Evolutionary conservation across 1,139 yeast genomes (phyloP), one percentile per base, ranked within the genome.

Genomic region (Spencermartinsiella ligniputridi): DNA sequence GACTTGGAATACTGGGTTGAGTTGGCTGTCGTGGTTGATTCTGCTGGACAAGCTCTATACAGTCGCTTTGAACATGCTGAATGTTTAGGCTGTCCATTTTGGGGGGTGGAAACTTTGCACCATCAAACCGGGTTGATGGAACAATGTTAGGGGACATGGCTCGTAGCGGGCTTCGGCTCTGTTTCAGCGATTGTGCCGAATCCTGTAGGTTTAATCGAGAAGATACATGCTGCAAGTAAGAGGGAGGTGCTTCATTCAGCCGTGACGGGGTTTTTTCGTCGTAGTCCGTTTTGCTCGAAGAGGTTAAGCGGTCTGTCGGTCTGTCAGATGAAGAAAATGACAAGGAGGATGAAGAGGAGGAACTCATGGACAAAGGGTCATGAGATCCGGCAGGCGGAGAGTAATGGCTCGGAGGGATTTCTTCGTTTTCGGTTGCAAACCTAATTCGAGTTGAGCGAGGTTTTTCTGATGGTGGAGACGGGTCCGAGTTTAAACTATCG

Each of bases 391-490:
- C 5, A 15, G 15, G 32, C 32, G 15, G 32, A 15, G 32, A n/a
- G 15, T 9, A 27, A 11, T 11, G 6, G 25, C 32, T 27, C 6
- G 41, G 46, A 3, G 52, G 48, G 11, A 49, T 49, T 20, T 51
- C 52, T 32, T 50, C 47, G 29, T 50, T 44, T n/a, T 51, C 49
- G 3, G 35, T 40, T 2, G 53, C 54, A 45, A 50, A 51, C 21
- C 53, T 13, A n/a, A 51, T 51, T 6, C 48, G 42, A 20, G 39
- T 41, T 22, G 32, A 24, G 13, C 40, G 42, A 12, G 38, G 33
- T 12, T 45, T 44, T n/a, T 16, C 35, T 8, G 47, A 27, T n/a
- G 8, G 5, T 15, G 32, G 15, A 27, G 32, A 27, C 15, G 32
- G 25, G 25, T 22, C 25, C 6, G 11, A 11, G 25, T 6, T 6